Conservation (phyloP, 169 alveolate species). For the Eimeria necatrix region DNA sequence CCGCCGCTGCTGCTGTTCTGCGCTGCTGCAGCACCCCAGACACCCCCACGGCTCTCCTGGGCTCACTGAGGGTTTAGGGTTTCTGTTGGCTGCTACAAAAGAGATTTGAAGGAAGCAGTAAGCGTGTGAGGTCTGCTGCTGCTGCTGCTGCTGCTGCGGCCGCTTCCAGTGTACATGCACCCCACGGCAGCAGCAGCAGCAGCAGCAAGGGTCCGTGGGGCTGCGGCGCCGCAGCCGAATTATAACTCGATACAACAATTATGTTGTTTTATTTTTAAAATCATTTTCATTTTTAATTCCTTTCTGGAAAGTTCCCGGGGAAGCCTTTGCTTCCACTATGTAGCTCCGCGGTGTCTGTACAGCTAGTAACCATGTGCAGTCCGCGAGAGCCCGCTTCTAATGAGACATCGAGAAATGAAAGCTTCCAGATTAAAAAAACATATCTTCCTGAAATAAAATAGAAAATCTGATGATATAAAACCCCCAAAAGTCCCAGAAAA, state of each 20-base stretch:
- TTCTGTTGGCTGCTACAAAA: neutral
- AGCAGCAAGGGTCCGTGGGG: neutral
- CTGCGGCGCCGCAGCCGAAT: neutral
- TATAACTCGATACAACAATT: too few species aligned
- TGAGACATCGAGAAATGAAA: too few species aligned
- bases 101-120: neutral
- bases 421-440: too few species aligned
- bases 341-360: too few species aligned
- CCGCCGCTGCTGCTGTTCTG: slow-evolving; percentile 33
- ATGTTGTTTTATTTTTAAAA: neutral
- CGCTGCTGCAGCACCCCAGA: slow-evolving; percentile 32
- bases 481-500: too few species aligned
- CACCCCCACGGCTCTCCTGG: neutral
- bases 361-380: too few species aligned
- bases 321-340: too few species aligned
- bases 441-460: too few species aligned
- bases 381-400: too few species aligned
- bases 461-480: too few species aligned
- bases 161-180: neutral
- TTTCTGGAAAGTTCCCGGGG: too few species aligned
- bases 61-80: neutral
- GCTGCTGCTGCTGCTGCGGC: neutral
- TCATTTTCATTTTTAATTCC: too few species aligned
- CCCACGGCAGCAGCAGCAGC: slow-evolving; percentile 23
- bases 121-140: neutral